Evolutionary conservation across 1,284 basidiomycete species (phyloP).

Genomic region (Porogramme epimiltina): DNA sequence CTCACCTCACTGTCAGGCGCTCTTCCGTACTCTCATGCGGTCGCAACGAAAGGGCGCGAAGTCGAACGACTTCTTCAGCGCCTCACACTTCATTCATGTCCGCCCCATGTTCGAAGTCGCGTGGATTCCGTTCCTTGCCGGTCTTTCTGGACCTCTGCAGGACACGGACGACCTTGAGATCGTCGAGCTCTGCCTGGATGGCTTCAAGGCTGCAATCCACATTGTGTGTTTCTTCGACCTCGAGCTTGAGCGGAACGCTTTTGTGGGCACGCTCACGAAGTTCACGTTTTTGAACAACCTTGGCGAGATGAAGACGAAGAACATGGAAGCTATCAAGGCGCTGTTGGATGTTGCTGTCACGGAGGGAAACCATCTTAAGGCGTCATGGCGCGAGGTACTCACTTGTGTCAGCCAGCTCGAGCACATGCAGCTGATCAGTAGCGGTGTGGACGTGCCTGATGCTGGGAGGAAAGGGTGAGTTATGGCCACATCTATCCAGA

Average conservation of each 20-base stretch:
- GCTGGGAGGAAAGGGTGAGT: constrained; percentile 74
- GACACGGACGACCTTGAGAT: constrained; percentile 91
- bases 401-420: constrained; percentile 96
- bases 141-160: constrained; percentile 89
- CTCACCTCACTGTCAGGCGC: constrained; percentile 52
- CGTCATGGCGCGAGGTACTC: constrained; percentile 94
- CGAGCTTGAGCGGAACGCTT: constrained; percentile 94
- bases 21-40: constrained; percentile 89
- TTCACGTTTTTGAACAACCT: constrained; percentile 97
- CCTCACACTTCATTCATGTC: constrained; percentile 93
- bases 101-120: constrained; percentile 98
- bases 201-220: constrained; percentile 91
- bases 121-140: constrained; percentile 96
- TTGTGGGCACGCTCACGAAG: constrained; percentile 96
- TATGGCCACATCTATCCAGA: too few species aligned
- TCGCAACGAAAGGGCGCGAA: constrained; percentile 81
- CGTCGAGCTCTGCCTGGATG: constrained; percentile 90
- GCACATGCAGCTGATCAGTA: constrained; percentile 95
- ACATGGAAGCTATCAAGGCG: constrained; percentile 97
- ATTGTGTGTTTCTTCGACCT: constrained; percentile 96
- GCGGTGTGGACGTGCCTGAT: constrained; percentile 84
- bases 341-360: constrained; percentile 90
- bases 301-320: constrained; percentile 97
- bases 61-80: constrained; percentile 86
- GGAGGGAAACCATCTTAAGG: constrained; percentile 93